Base-by-base conservation (phyloP, 2,329 filamentous ascomycete species). In the Colletotrichum sp. region DNA sequence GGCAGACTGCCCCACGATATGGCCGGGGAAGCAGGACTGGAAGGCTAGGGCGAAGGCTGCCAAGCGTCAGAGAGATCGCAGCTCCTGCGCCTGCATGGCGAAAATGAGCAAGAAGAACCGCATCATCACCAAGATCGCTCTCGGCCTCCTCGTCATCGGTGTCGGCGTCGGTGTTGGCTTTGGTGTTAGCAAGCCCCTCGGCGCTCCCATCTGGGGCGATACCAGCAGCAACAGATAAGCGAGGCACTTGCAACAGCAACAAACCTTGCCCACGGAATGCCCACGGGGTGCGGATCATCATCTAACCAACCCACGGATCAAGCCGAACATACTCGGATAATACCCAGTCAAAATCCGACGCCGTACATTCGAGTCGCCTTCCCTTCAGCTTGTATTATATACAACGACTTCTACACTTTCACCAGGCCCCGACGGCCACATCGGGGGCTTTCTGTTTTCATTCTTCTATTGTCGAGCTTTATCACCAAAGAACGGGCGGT, bases 11-110 rank as follows among this genome's bases (percentile, higher is more conserved):
- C 86, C 88, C 60, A 73, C 75, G 34, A 90, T 92, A 21, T 93
- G 91, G 91, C 91, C 91, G 7, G 88, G 89, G 72, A 88, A 91
- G 80, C 87, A 88, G 28, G 88, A 92, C 80, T 92, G 91, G 90
- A 90, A 89, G 82, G 85, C 87, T 76, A 91, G 91, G 85, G 90
- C 90, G 76, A 90, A 89, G 83, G 88, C 86, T 13, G 89, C 89
- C 75, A 91, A 91, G 84, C 88, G 87, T 21, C 43, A 52, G n/a
- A 52, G 43, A 75, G 84, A 86, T 67, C 82, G 82, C 65, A 85
- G 85, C 71, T 87, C 85, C 71, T 92, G 90, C 82, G 87, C 87
- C 71, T 90, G 87, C 77, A 85, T 93, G 83, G 88, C 89, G 60
- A 82, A 83, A 36, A 85, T 92, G 67, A 90, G 86, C 84, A 87